phyloP scores from a whole-genome alignment of 306 rosid species.

The Rubus idaeus region DNA sequence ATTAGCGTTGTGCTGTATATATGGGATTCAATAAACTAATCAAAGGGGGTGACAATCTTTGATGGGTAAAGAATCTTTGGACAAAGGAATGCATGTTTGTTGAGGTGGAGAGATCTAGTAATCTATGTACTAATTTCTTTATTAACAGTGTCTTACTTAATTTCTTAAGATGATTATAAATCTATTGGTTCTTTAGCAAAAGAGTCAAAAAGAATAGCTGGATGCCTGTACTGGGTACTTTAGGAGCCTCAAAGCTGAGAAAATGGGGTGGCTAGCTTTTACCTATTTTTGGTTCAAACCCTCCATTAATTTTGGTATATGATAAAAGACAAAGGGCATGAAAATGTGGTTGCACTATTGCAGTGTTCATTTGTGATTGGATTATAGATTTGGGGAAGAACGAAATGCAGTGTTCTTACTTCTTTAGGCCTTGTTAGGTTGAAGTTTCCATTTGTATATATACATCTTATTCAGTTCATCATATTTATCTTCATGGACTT shows the following conservation, averaged over 20 bases:
- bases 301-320: not conserved
- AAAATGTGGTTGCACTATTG: not conserved
- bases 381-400: not conserved
- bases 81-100: not conserved
- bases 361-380: conserved; percentile 2
- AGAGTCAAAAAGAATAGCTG: not conserved
- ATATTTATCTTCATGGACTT: not conserved
- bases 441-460: not conserved
- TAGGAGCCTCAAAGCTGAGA: not conserved
- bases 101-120: not conserved
- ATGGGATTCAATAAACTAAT: conserved; percentile 3
- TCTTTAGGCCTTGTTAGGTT: not conserved
- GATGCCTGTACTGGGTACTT: not conserved
- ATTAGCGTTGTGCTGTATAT: not conserved
- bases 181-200: not conserved
- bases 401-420: not conserved
- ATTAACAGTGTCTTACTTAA: not conserved
- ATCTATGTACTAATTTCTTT: not conserved
- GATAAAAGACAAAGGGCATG: not conserved
- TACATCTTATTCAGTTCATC: not conserved
- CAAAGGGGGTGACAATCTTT: not conserved
- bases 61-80: conserved; percentile 10
- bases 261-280: not conserved
- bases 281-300: not conserved
- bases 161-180: not conserved